phyloP scores from a whole-genome alignment of 495 filamentous ascomycete genomes.

The Lasiosphaeris hirsuta region DNA sequence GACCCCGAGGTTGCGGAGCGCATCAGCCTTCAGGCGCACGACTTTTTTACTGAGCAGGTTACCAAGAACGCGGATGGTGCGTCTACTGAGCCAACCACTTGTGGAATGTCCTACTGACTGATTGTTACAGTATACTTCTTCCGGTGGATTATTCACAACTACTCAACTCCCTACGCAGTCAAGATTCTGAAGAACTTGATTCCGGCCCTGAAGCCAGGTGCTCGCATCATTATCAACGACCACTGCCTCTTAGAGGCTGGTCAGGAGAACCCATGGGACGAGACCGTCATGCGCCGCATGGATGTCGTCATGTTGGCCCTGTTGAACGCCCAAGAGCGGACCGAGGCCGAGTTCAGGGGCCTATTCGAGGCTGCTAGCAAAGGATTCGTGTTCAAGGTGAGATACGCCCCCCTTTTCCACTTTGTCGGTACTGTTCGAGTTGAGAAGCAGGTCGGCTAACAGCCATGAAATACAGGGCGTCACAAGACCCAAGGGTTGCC shows the following conservation, averaged over 20 bases:
- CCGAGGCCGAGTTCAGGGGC: conserved; percentile 43
- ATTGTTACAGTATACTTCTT: conserved; percentile 46
- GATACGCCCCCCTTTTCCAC: conserved; percentile 1
- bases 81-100: neutral
- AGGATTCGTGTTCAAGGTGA: conserved; percentile 43
- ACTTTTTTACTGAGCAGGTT: conserved; percentile 55
- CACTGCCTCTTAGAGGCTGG: conserved; percentile 46
- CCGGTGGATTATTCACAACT: conserved; percentile 58
- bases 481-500: conserved; percentile 35
- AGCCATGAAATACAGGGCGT: conserved; percentile 30
- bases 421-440: neutral
- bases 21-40: conserved; percentile 47
- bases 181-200: conserved; percentile 51
- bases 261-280: conserved; percentile 45
- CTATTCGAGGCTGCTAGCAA: conserved; percentile 45
- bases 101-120: neutral
- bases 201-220: conserved; percentile 53
- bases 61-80: conserved; percentile 48
- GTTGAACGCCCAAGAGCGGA: conserved; percentile 54
- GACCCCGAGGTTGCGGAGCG: conserved; percentile 37
- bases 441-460: neutral
- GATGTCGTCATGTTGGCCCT: conserved; percentile 55
- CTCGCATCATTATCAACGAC: conserved; percentile 52
- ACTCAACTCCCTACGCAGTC: conserved; percentile 55
- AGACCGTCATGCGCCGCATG: conserved; percentile 51